Evolutionary conservation across 2,329 filamentous ascomycete species (phyloP), one percentile per base, ranked within the genome.

Genomic region (Ceratocystis harringtonii): DNA sequence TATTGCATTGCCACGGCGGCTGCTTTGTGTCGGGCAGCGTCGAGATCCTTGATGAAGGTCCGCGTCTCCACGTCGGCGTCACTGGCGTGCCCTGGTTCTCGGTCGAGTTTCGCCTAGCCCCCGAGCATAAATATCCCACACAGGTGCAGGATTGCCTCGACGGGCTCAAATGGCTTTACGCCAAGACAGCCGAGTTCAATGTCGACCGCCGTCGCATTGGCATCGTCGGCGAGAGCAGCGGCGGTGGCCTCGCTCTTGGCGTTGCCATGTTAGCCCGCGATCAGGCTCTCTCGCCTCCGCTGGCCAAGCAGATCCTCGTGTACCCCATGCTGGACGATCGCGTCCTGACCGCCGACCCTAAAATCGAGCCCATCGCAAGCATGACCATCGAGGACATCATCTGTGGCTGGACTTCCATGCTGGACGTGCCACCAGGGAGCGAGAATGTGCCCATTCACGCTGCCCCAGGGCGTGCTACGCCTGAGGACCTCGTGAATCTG

Each of bases 41-140:
- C 30, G 70, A 73, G 2, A 63, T 73, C 17, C 71, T 70, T 43
- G 77, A 79, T 68, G 67, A 76, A 50, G 72, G 71, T 1, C 73
- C 73, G 15, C 75, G 75, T 0, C 69, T 70, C 0, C 74, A 72
- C 1, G 60, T 69, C 75, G 1, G 72, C 74, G 62, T 76, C 78
- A 65, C 72, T 3, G 72, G 73, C 1, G 70, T 77, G 12, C 73
- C 73, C 7, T 70, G 76, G 48, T 72, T 76, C 55, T 71, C 71
- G 1, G 71, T 77, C 36, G 76, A 77, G 19, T 79, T 78, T 70
- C 72, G 77, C 3, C 71, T 77, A 2, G 75, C 77, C 3, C 78
- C 78, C 0, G 78, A 79, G 69, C 66, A 75, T 44, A 73, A 71
- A 2, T 73, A 73, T 17, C 75, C 76, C 0, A 69, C 70, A 0